phyloP scores from a whole-genome alignment of 176 grass and related monocot species.

The Cenchrus americanus region DNA sequence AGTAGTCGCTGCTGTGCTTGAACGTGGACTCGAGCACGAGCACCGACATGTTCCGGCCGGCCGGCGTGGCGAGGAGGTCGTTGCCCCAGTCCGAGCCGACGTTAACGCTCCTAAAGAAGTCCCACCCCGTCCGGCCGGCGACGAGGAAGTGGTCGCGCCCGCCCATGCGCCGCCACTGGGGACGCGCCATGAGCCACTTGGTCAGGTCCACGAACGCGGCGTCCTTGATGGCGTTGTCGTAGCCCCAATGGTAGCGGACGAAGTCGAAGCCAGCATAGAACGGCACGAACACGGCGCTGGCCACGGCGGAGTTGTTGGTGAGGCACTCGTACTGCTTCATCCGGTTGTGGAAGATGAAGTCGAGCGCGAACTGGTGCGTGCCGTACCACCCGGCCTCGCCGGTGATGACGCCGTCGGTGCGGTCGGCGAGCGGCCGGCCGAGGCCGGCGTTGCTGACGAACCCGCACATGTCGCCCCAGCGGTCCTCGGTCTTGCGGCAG shows the following conservation, averaged over 20 bases:
- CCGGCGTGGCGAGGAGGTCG: constrained; percentile 53
- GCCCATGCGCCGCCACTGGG: constrained; percentile 46
- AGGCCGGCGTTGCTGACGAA: constrained; percentile 60
- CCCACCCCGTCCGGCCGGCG: constrained; percentile 62
- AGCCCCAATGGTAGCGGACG: constrained; percentile 56
- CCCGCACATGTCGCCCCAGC: constrained; percentile 66
- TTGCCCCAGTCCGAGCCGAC: constrained; percentile 54
- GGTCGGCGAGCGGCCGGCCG: constrained; percentile 48
- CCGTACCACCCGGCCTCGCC: constrained; percentile 59
- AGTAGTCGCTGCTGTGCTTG: constrained; percentile 39
- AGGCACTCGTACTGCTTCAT: constrained; percentile 76
- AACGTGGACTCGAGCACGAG: constrained; percentile 61
- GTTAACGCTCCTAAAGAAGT: constrained; percentile 54
- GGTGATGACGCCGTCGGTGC: constrained; percentile 49
- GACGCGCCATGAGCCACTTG: constrained; percentile 39
- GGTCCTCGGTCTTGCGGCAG: constrained; percentile 53
- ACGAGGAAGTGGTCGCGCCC: constrained; percentile 68
- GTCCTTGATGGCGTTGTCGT: constrained; percentile 48
- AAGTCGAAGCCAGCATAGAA: constrained; percentile 82
- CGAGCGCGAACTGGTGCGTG: constrained; percentile 66
- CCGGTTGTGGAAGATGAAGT: constrained; percentile 75
- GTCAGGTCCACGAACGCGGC: constrained; percentile 39
- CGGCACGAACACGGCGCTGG: constrained; percentile 69
- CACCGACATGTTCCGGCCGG: constrained; percentile 59
- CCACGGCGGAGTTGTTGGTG: constrained; percentile 55